Percentiles rank a stretch among this genome's conserved stretches.
Conservation (phyloP, 495 filamentous ascomycete genomes). For the Bacidia gigantensis region DNA sequence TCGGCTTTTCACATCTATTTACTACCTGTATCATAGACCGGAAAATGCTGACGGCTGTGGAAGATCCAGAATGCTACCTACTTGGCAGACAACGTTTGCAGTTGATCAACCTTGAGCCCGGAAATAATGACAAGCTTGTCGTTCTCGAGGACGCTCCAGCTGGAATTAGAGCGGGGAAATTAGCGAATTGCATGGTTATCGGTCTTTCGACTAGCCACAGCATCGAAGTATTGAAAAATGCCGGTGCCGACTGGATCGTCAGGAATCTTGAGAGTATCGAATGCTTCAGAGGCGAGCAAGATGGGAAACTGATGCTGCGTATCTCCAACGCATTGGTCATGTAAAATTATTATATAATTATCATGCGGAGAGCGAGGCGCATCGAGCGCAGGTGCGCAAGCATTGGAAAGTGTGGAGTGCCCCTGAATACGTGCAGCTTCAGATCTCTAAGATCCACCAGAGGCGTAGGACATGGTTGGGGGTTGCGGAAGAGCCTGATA, state of each 20-base stretch:
- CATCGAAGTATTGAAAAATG: conserved; percentile 50
- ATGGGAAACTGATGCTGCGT: conserved; percentile 42
- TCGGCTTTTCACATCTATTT: neutral
- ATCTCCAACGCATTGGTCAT: conserved; percentile 28
- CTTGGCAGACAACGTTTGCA: conserved; percentile 54
- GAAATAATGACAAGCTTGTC: conserved; percentile 40
- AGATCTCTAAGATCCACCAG: neutral
- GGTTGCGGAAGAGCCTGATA: neutral
- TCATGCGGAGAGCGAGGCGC: neutral
- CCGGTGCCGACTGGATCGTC: conserved; percentile 80
- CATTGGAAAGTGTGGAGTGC: neutral
- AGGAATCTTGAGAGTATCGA: conserved; percentile 60
- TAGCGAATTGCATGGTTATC: conserved; percentile 76
- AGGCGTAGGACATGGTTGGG: neutral
- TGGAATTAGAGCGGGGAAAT: conserved; percentile 79
- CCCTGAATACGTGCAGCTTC: neutral
- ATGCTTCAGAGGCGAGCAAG: conserved; percentile 35
- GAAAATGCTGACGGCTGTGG: conserved; percentile 5
- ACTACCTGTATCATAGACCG: conserved; percentile 21
- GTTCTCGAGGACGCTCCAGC: conserved; percentile 90
- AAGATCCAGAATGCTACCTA: conserved; percentile 61
- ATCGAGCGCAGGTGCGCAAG: neutral
- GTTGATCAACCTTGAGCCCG: conserved; percentile 33
- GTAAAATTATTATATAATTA: neutral
- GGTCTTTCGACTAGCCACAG: conserved; percentile 80